Base-by-base conservation (phyloP, 2,329 filamentous ascomycete species). In the Helicocarpus griseus region DNA sequence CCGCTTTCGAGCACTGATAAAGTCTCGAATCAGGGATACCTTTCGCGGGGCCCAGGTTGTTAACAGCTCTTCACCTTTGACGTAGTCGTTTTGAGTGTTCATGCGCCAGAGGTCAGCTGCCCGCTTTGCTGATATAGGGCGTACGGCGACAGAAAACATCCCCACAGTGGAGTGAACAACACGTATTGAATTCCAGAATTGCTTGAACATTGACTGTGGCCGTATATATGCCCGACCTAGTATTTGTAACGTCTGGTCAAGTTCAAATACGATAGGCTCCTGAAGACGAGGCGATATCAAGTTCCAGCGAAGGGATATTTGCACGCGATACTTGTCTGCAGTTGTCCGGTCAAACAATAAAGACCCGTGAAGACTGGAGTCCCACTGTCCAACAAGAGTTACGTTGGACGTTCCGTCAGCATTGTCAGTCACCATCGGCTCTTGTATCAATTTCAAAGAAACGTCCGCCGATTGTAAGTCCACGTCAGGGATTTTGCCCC, bases 91-190 rank as follows among this genome's bases (percentile, higher is more conserved):
- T 54, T 88, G 85, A 14, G 90, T 97, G 67, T 89, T 94, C 82
- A 97, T 89, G 50, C 93, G 82, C 93, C 93, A 98, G 11, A 98
- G 76, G 65, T 98, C 93, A 2, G 89, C 89, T 0, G 89, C 88
- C 44, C 88, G 81, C 69, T 96, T 96, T 48, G 95, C 89, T 2
- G 89, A 89, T 6, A 88, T 84, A 0, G 93, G 93, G 28, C 89
- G 85, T 68, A 97, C 84, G 5, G 83, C 83, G 47, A 97, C 74
- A 1, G 87, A 89, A 69, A 95, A 98, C 53, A 95, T 87, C 41
- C 82, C 83, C 19, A 88, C 87, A 0, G 86, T 87, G 6, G 90
- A 93, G 63, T 89, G 89, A 5, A 96, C 87, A 53, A 96, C 85
- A 22, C 90, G 80, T 38, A 87, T 82, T 21, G 85, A 84, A 61